phyloP scores from a whole-genome alignment of 345 rosid genomes.

The Dipteronia sinensis region DNA sequence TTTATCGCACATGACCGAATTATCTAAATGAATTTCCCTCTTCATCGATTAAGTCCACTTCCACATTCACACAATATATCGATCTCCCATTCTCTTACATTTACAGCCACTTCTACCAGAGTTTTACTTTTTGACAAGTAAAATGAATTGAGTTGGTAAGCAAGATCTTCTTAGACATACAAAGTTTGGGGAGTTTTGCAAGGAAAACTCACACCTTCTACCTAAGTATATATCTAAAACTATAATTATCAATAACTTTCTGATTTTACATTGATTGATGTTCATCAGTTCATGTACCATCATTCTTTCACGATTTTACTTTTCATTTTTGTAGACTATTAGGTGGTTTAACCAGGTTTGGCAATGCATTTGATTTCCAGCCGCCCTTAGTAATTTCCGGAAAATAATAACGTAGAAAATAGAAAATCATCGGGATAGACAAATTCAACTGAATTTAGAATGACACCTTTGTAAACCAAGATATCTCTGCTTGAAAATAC shows the following conservation, averaged over 20 bases:
- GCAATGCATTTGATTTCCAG: neutral
- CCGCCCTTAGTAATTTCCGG: neutral
- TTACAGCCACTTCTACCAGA: neutral
- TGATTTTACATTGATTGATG: neutral
- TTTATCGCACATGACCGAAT: too few relatives aligned
- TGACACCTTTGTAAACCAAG: neutral
- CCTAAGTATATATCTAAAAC: neutral
- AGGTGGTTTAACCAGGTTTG: neutral
- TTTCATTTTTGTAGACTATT: neutral
- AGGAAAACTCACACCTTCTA: constrained; percentile 9
- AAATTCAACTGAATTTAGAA: neutral
- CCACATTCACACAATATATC: neutral
- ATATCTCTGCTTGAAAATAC: neutral
- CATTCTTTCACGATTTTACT: too few relatives aligned
- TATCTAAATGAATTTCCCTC: neutral
- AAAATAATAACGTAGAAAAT: too few relatives aligned
- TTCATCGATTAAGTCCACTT: neutral
- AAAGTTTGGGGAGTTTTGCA: too few relatives aligned
- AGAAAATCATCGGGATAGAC: neutral
- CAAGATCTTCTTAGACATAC: neutral
- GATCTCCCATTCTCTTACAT: neutral
- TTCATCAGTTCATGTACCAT: neutral
- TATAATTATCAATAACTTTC: neutral
- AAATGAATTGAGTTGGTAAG: neutral
- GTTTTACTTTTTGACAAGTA: neutral